phyloP scores from a whole-genome alignment of 441 rosid species.

The Erodium texanum region DNA sequence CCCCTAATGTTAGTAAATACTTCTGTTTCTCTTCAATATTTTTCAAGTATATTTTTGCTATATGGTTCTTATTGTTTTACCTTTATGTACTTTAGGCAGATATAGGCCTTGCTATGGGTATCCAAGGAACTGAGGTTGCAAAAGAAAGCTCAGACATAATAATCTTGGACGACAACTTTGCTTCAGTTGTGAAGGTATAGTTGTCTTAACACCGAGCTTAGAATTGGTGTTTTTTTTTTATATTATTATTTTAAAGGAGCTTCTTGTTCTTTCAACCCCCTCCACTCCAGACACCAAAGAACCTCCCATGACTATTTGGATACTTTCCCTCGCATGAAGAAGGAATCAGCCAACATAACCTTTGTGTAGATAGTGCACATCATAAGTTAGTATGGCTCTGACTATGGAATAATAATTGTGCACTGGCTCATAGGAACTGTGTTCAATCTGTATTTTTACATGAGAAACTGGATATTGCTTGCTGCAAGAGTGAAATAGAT shows the following conservation, averaged over 20 bases:
- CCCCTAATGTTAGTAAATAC: neutral
- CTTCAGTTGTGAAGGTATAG: slow-evolving; percentile 82
- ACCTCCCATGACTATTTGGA: neutral
- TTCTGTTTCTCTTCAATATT: neutral
- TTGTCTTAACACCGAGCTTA: neutral
- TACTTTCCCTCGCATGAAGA: neutral
- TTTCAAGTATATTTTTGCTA: neutral
- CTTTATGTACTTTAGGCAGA: slow-evolving; percentile 56
- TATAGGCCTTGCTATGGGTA: slow-evolving; percentile 97
- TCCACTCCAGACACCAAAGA: neutral
- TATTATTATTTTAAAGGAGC: neutral
- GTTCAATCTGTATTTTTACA: neutral
- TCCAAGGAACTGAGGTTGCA: slow-evolving; percentile 96
- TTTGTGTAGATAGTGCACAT: neutral
- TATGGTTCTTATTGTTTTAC: neutral
- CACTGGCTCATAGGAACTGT: neutral
- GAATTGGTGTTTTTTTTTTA: neutral
- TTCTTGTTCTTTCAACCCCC: neutral
- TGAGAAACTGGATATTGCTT: neutral
- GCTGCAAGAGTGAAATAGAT: neutral
- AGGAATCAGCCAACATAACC: neutral
- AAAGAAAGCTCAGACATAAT: slow-evolving; percentile 96
- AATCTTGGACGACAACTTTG: slow-evolving; percentile 82
- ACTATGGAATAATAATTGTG: neutral
- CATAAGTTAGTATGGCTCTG: neutral